Percentiles rank a stretch among this genome's conserved stretches.
Conservation (phyloP, 106 monocot genomes). For the Dioscorea alata region DNA sequence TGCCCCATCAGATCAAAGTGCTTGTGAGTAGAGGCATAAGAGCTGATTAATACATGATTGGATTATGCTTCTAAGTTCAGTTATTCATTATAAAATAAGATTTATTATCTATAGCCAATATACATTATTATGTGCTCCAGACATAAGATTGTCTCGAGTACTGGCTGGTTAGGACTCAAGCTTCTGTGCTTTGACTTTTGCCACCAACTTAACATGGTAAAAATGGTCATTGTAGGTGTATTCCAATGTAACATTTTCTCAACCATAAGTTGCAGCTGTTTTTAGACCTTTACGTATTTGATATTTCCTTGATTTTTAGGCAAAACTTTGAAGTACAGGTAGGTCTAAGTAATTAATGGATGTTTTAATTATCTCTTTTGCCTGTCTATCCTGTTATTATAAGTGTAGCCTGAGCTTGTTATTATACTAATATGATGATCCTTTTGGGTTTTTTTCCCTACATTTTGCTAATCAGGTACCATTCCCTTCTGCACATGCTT, state of each 20-base stretch:
- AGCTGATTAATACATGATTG: neutral
- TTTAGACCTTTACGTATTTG: no score
- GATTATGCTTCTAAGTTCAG: neutral
- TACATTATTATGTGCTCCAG: no score
- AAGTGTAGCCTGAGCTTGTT: neutral
- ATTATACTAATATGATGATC: neutral
- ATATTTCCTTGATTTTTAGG: neutral
- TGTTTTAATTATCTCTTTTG: neutral
- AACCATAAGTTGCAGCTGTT: no score
- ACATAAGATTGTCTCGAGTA: no score
- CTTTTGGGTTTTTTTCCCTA: neutral
- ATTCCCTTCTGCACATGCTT: constrained; percentile 28
- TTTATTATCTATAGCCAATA: no score
- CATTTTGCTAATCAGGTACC: constrained; percentile 26
- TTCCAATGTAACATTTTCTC: no score
- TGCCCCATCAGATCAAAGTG: constrained; percentile 20
- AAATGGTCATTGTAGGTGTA: no score
- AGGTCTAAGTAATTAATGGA: neutral
- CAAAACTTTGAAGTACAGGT: neutral
- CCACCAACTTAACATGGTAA: no score
- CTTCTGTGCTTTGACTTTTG: no score
- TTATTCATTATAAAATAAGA: neutral
- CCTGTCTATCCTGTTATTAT: neutral
- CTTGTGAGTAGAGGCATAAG: constrained; percentile 24
- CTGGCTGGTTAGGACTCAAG: no score